Evolutionary conservation across 768 basidiomycete genomes (phyloP), one percentile per base, ranked within the genome.

Genomic region (Phaffia tasmanica): DNA sequence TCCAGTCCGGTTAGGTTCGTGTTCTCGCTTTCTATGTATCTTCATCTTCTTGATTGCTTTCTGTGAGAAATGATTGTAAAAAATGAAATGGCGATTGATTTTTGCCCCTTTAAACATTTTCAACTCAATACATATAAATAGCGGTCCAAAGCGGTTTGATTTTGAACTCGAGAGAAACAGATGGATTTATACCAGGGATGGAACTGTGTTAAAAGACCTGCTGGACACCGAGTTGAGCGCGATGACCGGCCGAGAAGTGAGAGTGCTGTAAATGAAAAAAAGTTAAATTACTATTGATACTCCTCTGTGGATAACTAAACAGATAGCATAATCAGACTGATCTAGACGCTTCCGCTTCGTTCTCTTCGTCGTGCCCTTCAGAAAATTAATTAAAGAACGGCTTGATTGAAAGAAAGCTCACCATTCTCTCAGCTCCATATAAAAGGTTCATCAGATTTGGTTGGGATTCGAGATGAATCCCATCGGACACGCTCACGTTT

Each of bases 141-240:
- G 92, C 72, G 92, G 92, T 14, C 92, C 92, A 21, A 93, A 93
- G 78, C 84, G 92, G 32, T 95, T 89, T 72, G 89, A 93, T 76
- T 92, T 86, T 70, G 79, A 80, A 35, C 76, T 79, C 64, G 74
- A 74, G 32, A 75, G 77, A 42, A 80, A 82, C 61, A 79, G 81
- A 63, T 95, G 92, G 92, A 77, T 87, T 35, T 92, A 93, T 74
- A 75, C 79, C 7, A 82, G 92, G 55, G 86, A 89, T 77, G 63
- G 51, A 3, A 59, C 56, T 8, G 30, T 57, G 8, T 29, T 68
- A 15, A 35, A 50, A n/a, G 67, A 57, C 7, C 32, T 68, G 62
- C 56, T 68, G 49, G 48, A 54, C 18, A 50, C 79, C 48, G 91
- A 95, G 73, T 80, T 95, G n/a, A 76, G 78, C 60, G 72, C 71